These are phyloP conservation scores for Moricandia arvensis DNA, from an alignment of 345 rosid species.

Conservation along the genomic window DNA sequence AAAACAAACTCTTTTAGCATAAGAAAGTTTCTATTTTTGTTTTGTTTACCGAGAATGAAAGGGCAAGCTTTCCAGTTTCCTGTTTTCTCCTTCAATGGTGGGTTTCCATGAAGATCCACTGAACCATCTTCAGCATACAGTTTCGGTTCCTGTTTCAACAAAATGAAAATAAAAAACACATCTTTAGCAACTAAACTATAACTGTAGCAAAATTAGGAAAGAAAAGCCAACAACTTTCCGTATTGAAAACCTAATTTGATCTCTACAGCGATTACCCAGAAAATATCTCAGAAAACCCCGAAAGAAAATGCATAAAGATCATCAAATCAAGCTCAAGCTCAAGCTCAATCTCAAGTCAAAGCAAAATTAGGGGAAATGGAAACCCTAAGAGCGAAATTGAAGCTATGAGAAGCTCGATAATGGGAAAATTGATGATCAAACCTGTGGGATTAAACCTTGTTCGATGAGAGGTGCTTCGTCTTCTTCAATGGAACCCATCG, in stretches of 20 bases:
- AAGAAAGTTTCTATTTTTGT: too few species aligned
- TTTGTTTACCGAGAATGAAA: neutral
- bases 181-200: neutral
- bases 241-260: neutral
- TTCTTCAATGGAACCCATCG: constrained; percentile 61
- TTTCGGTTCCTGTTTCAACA: constrained; percentile 39
- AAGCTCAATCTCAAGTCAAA: constrained; percentile 5
- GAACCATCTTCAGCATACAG: neutral
- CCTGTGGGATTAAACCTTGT: constrained; percentile 48
- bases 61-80: neutral
- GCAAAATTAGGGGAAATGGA: neutral
- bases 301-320: neutral
- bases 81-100: neutral
- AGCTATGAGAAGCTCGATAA: neutral
- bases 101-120: neutral
- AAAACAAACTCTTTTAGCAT: too few species aligned
- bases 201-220: neutral
- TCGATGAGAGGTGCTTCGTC: constrained; percentile 55
- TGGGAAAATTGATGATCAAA: constrained; percentile 6
- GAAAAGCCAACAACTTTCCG: neutral
- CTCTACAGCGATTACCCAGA: neutral
- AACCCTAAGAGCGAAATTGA: neutral
- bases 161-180: neutral
- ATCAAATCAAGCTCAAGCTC: too few species aligned
- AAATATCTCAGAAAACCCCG: neutral